Percentiles rank a stretch among this genome's conserved stretches.
Conservation (phyloP, 1,284 basidiomycete species). For the Thecaphora thlaspeos region DNA sequence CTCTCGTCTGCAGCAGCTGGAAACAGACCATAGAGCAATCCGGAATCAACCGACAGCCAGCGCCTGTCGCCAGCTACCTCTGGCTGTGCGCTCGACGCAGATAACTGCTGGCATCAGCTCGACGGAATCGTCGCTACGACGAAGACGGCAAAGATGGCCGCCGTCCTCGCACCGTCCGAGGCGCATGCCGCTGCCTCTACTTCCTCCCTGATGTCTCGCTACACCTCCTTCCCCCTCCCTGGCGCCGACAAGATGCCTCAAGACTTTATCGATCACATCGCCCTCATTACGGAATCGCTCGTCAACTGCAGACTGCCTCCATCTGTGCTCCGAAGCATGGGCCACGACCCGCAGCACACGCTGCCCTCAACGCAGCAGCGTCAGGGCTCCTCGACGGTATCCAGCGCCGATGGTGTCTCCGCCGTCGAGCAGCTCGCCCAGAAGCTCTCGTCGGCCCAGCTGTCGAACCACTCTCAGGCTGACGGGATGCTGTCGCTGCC, state of each 20-base stretch:
- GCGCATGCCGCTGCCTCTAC: background rate
- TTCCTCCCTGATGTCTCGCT: conserved; percentile 21
- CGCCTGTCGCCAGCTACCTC: too few relatives aligned
- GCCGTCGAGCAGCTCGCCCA: conserved; percentile 25
- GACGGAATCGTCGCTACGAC: background rate
- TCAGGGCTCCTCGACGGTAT: too few relatives aligned
- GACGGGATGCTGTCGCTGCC: conserved; percentile 36
- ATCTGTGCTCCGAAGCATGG: conserved; percentile 23
- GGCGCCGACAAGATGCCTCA: conserved; percentile 33
- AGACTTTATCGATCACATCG: conserved; percentile 51
- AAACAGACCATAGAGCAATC: too few relatives aligned
- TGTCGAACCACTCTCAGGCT: background rate
- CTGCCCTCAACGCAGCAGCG: background rate
- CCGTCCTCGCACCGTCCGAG: background rate
- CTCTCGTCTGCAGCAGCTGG: too few relatives aligned
- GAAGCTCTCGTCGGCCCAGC: background rate
- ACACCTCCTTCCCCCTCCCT: conserved; percentile 44
- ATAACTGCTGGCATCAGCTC: too few relatives aligned
- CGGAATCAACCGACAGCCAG: too few relatives aligned
- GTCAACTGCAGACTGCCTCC: conserved; percentile 40
- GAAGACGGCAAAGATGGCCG: background rate
- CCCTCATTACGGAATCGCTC: conserved; percentile 43
- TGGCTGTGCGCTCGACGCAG: too few relatives aligned
- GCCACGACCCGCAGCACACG: conserved; percentile 6
- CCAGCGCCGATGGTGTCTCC: conserved; percentile 6